A percentile compares a stretch with the other conserved stretches of the same genome.
Conservation (phyloP, 768 basidiomycete species). For the Daedalea quercina region DNA sequence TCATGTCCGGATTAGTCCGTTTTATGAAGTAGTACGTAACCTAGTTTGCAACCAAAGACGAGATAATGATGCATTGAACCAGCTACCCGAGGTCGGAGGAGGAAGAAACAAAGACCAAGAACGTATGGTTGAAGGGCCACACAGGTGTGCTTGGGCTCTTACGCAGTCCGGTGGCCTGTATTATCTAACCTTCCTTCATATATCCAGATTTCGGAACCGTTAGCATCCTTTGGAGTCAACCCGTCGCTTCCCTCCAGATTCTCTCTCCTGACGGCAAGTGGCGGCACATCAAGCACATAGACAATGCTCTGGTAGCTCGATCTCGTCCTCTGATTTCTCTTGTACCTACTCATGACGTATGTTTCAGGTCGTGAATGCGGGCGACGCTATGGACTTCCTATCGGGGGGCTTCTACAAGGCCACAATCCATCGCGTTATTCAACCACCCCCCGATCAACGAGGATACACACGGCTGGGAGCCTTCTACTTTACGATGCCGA, state of each 20-base stretch:
- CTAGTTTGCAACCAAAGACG: not conserved
- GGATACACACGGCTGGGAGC: conserved; percentile 29
- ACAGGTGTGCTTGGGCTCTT: conserved; percentile 20
- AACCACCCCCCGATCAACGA: conserved; percentile 29
- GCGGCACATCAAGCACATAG: conserved; percentile 30
- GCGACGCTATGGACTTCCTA: conserved; percentile 29
- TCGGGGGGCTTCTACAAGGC: conserved; percentile 32
- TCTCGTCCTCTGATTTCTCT: conserved; percentile 1
- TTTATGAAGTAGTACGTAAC: conserved; percentile 17
- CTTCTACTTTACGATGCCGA: conserved; percentile 28
- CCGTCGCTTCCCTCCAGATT: conserved; percentile 29
- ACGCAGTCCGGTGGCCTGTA: not conserved
- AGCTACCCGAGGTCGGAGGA: conserved; percentile 27
- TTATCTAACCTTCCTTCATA: not conserved
- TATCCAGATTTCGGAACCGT: conserved; percentile 26
- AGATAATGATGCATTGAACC: not conserved
- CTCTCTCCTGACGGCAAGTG: conserved; percentile 27
- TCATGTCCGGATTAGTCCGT: conserved; percentile 19
- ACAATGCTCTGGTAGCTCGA: conserved; percentile 31
- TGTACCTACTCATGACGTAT: not conserved
- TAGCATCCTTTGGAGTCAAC: conserved; percentile 31
- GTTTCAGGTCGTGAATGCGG: conserved; percentile 33
- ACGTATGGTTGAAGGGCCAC: conserved; percentile 31
- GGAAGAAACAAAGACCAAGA: conserved; percentile 24
- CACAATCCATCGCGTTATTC: conserved; percentile 32